Conservation (phyloP, 768 basidiomycete genomes). For the Pulveroboletus sp. region DNA sequence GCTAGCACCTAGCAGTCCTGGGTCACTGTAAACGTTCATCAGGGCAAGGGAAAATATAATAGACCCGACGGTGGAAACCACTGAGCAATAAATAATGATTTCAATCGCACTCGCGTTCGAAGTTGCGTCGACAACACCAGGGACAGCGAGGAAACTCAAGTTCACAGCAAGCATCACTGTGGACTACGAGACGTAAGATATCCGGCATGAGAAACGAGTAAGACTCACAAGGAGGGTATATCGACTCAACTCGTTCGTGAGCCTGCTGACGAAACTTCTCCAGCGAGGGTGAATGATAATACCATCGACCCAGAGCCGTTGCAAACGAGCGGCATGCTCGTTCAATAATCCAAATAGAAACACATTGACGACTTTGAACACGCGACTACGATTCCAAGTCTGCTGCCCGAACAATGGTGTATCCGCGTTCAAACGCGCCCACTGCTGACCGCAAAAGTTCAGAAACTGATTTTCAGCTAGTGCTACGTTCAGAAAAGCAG, state of each 20-base stretch:
- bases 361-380: background rate
- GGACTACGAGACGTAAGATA: constrained; percentile 4
- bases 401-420: constrained; percentile 5
- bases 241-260: constrained; percentile 2
- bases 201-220: background rate
- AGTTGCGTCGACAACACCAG: background rate
- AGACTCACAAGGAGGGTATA: constrained; percentile 11
- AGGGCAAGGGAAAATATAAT: constrained; percentile 9
- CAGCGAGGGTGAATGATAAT: constrained; percentile 8
- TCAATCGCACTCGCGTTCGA: background rate
- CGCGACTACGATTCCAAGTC: background rate
- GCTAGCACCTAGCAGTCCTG: background rate
- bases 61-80: constrained; percentile 6
- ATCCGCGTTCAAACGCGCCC: constrained; percentile 10
- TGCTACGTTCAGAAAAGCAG: background rate
- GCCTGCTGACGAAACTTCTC: constrained; percentile 10
- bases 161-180: constrained; percentile 16
- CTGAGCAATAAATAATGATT: constrained; percentile 11
- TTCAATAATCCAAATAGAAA: constrained; percentile 3
- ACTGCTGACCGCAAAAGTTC: constrained; percentile 9
- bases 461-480: constrained; percentile 14
- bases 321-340: constrained; percentile 11
- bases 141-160: constrained; percentile 12
- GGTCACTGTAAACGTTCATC: constrained; percentile 9
- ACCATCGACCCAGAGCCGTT: constrained; percentile 11